A percentile compares a stretch with the other conserved stretches of the same genome.
These are phyloP conservation scores for Acrocalymma vagum DNA, from an alignment of 2,329 filamentous ascomycete genomes.

Conservation along the genomic window DNA sequence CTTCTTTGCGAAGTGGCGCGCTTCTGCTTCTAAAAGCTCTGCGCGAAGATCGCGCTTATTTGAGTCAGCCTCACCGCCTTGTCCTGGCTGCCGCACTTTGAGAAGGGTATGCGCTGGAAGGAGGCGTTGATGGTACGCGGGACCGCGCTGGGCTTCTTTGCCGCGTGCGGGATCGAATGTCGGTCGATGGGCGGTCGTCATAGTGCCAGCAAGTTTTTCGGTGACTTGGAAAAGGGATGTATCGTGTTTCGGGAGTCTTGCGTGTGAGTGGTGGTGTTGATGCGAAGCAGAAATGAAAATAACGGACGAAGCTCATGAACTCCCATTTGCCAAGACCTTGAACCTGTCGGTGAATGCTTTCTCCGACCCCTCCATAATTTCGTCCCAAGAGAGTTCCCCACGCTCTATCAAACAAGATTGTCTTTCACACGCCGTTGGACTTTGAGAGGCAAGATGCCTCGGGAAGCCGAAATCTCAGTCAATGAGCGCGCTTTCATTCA, in stretches of 20 bases:
- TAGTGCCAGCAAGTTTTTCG: slow-evolving; percentile 30
- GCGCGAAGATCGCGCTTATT: slow-evolving; percentile 81
- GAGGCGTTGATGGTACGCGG: slow-evolving; percentile 94
- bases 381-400: slow-evolving; percentile 6
- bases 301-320: slow-evolving; percentile 5
- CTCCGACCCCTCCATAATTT: slow-evolving; percentile 38
- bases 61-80: slow-evolving; percentile 81
- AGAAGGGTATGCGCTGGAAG: slow-evolving; percentile 92
- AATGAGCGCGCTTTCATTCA: slow-evolving; percentile 88
- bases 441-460: slow-evolving; percentile 72
- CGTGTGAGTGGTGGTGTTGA: slow-evolving; percentile 16
- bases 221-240: neutral
- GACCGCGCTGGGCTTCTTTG: slow-evolving; percentile 92
- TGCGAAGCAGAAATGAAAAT: slow-evolving; percentile 16
- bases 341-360: slow-evolving; percentile 25
- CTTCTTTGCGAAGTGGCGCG: slow-evolving; percentile 86
- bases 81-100: slow-evolving; percentile 83
- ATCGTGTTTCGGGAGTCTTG: slow-evolving; percentile 42
- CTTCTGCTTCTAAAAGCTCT: slow-evolving; percentile 89
- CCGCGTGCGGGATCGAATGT: slow-evolving; percentile 97
- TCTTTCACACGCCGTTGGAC: slow-evolving; percentile 5
- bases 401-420: slow-evolving; percentile 13
- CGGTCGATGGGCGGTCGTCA: slow-evolving; percentile 75
- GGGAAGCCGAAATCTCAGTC: slow-evolving; percentile 87
- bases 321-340: slow-evolving; percentile 15